Percentiles rank a stretch among this genome's conserved stretches.
phyloP scores from a whole-genome alignment of 352 stramenopile genomes.

The Globisporangium megalacanthum region DNA sequence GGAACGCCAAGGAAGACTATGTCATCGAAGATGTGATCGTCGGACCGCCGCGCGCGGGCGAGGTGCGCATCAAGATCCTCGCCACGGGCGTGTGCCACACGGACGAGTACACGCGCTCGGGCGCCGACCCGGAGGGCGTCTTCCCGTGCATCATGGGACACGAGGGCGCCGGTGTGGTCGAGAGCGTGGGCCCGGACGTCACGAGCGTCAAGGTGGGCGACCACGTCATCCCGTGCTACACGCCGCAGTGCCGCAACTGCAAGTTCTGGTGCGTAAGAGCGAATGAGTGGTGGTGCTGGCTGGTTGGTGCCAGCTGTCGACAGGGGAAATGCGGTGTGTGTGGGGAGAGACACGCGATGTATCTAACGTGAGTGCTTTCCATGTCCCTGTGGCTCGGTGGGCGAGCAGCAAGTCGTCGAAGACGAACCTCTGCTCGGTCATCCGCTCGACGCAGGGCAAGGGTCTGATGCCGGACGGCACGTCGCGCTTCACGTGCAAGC shows the following conservation, averaged over 20 bases:
- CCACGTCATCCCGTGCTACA: slow-evolving; percentile 96
- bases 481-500: slow-evolving; percentile 85
- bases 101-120: slow-evolving; percentile 84
- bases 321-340: background rate
- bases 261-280: slow-evolving; percentile 65
- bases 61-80: slow-evolving; percentile 83
- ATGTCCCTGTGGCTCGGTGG: no score
- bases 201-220: slow-evolving; percentile 79
- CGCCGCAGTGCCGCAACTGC: slow-evolving; percentile 86
- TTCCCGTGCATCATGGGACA: slow-evolving; percentile 88
- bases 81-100: slow-evolving; percentile 85
- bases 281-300: background rate
- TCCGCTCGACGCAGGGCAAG: slow-evolving; percentile 70
- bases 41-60: slow-evolving; percentile 46
- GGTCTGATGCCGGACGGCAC: slow-evolving; percentile 80
- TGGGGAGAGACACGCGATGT: no score
- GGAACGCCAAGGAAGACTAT: slow-evolving; percentile 79
- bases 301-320: background rate
- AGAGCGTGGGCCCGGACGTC: slow-evolving; percentile 75
- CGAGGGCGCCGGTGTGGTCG: slow-evolving; percentile 78
- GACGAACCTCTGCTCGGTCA: slow-evolving; percentile 84
- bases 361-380: background rate
- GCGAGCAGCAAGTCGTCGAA: slow-evolving; percentile 64
- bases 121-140: slow-evolving; percentile 69
- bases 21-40: slow-evolving; percentile 82